phyloP scores from a whole-genome alignment of 305 asterid genomes.

The Fraxinus sp. region DNA sequence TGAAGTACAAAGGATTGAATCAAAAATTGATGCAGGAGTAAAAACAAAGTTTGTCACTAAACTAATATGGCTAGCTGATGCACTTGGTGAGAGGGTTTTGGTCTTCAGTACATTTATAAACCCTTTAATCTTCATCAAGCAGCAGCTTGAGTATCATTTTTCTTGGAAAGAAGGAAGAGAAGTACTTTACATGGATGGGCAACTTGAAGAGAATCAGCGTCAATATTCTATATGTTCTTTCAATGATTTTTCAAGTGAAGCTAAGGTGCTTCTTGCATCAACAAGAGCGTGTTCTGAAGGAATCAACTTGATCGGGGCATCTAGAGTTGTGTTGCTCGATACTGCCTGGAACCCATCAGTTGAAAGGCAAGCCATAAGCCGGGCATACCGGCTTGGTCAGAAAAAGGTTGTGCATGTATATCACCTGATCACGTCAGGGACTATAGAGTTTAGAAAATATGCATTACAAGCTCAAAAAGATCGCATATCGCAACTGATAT shows the following conservation, averaged over 20 bases:
- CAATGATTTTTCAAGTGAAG: slow-evolving; percentile 31
- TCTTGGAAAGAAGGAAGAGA: slow-evolving; percentile 35
- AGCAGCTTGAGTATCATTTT: slow-evolving; percentile 23
- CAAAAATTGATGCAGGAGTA: slow-evolving; percentile 22
- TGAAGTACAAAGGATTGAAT: neutral
- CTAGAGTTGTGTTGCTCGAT: slow-evolving; percentile 37
- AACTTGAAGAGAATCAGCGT: slow-evolving; percentile 16
- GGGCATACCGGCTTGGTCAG: slow-evolving; percentile 42
- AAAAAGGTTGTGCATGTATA: slow-evolving; percentile 30
- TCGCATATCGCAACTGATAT: slow-evolving; percentile 29
- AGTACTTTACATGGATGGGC: slow-evolving; percentile 34
- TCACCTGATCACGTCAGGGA: slow-evolving; percentile 27
- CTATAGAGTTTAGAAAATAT: slow-evolving; percentile 24
- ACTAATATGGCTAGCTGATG: slow-evolving; percentile 20
- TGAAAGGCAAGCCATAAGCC: slow-evolving; percentile 24
- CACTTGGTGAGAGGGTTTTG: slow-evolving; percentile 27
- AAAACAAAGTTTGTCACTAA: slow-evolving; percentile 27
- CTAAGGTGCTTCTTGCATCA: slow-evolving; percentile 38
- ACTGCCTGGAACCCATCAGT: slow-evolving; percentile 38
- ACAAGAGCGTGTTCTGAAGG: slow-evolving; percentile 37
- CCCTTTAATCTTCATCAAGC: slow-evolving; percentile 27
- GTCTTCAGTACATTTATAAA: slow-evolving; percentile 26
- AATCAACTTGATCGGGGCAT: slow-evolving; percentile 38
- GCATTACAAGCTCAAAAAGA: slow-evolving; percentile 19
- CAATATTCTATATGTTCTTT: slow-evolving; percentile 21